phyloP scores from a whole-genome alignment of 805 yeast species.

The Kuraishia floccosa region DNA sequence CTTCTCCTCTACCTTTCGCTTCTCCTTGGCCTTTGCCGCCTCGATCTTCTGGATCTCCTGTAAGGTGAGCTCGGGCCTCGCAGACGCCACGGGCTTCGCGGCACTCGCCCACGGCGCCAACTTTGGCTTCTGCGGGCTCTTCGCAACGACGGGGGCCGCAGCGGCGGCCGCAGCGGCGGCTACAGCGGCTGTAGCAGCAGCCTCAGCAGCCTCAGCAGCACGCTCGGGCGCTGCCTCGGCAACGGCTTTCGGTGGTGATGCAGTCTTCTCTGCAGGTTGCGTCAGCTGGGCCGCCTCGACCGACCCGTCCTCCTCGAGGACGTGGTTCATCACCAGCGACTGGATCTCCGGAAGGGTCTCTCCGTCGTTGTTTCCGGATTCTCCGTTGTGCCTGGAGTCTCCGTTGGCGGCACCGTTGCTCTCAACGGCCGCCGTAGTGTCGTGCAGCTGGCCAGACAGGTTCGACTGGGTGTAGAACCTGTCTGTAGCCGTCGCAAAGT shows the following conservation, averaged over 20 bases:
- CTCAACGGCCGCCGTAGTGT: too few relatives aligned
- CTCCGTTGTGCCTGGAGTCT: too few relatives aligned
- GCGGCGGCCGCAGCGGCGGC: conserved; percentile 5
- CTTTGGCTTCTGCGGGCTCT: conserved; percentile 7
- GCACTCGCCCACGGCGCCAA: conserved; percentile 48
- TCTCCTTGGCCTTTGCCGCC: conserved; percentile 39
- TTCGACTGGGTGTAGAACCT: too few relatives aligned
- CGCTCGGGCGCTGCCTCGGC: too few relatives aligned
- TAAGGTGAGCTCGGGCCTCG: conserved; percentile 30
- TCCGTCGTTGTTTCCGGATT: too few relatives aligned
- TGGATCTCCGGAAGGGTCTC: too few relatives aligned
- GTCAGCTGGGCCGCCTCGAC: neutral
- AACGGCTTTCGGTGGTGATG: too few relatives aligned
- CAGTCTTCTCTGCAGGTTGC: neutral
- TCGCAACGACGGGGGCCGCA: conserved; percentile 1
- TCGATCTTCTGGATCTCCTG: conserved; percentile 34
- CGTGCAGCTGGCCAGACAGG: too few relatives aligned
- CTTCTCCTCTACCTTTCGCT: conserved; percentile 15
- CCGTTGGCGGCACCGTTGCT: too few relatives aligned
- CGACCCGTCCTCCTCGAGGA: conserved; percentile 2
- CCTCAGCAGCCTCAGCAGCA: too few relatives aligned
- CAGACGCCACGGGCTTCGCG: conserved; percentile 8
- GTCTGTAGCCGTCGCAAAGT: too few relatives aligned
- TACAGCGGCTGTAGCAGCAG: conserved; percentile 4
- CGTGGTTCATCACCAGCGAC: too few relatives aligned